Conservation (phyloP, 192 early-diverging fungal species). For the Gonapodya sp. region DNA sequence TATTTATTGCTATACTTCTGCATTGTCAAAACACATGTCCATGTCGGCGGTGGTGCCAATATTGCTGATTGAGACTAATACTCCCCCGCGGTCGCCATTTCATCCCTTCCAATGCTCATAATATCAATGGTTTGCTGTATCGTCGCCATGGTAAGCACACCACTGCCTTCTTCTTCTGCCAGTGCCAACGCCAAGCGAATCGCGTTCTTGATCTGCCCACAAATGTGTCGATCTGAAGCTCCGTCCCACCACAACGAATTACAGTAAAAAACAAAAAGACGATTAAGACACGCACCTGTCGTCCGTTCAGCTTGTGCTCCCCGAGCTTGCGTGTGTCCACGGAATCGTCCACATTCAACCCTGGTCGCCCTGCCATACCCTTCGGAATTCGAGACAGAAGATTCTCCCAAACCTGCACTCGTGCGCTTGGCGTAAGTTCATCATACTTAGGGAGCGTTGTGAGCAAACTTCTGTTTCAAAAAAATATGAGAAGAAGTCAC, state of each 20-base stretch:
- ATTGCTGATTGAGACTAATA: no score
- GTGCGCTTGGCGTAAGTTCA: slow-evolving; percentile 21
- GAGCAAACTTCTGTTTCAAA: no score
- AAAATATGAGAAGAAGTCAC: no score
- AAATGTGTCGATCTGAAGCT: no score
- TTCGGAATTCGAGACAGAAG: slow-evolving; percentile 15
- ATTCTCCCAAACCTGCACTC: slow-evolving; percentile 15
- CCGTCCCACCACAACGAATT: neutral
- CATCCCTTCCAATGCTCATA: slow-evolving; percentile 24
- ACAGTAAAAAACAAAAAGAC: neutral
- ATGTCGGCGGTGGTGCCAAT: no score
- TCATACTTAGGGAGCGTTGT: slow-evolving; percentile 23
- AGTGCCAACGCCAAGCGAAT: neutral
- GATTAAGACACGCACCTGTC: neutral
- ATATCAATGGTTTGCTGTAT: slow-evolving; percentile 36
- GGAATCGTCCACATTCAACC: neutral
- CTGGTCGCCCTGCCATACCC: neutral
- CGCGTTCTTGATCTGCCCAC: slow-evolving; percentile 4
- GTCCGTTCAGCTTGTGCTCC: neutral
- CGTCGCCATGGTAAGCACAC: slow-evolving; percentile 19
- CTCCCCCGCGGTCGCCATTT: slow-evolving; percentile 22
- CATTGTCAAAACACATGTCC: no score
- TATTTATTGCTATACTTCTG: no score
- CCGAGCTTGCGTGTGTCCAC: neutral
- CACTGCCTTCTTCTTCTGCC: neutral